Evolutionary conservation across 1,284 basidiomycete genomes (phyloP).

Genomic region (Malassezia pachydermatis): DNA sequence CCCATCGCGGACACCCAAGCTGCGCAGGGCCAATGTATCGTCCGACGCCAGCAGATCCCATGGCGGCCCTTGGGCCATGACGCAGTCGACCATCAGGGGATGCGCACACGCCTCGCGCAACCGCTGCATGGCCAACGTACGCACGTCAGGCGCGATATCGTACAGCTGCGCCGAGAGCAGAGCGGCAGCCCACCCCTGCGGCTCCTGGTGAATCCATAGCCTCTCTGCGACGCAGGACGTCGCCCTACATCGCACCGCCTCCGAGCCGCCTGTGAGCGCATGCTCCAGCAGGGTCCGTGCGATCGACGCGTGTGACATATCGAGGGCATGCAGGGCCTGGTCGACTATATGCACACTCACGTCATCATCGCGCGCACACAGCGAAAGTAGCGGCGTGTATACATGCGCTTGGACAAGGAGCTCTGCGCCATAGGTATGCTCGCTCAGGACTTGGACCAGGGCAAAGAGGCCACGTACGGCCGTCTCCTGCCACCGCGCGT

Average conservation of each 20-base stretch:
- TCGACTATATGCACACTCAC: not conserved
- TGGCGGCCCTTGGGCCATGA: constrained; percentile 86
- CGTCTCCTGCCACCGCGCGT: constrained; percentile 68
- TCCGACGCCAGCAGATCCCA: constrained; percentile 91
- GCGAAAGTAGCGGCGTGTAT: constrained; percentile 86
- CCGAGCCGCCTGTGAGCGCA: constrained; percentile 59
- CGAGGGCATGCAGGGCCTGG: constrained; percentile 51
- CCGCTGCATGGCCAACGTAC: constrained; percentile 75
- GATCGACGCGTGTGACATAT: constrained; percentile 50
- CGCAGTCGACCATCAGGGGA: constrained; percentile 69
- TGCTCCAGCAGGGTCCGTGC: constrained; percentile 65
- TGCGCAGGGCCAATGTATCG: constrained; percentile 70
- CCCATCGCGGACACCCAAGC: constrained; percentile 85
- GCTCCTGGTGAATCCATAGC: constrained; percentile 23
- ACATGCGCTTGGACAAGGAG: constrained; percentile 81
- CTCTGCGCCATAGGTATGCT: constrained; percentile 73
- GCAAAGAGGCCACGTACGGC: constrained; percentile 87
- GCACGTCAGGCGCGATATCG: constrained; percentile 78
- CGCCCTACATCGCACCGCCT: constrained; percentile 61
- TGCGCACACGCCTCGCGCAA: constrained; percentile 81
- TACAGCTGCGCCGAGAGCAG: constrained; percentile 89
- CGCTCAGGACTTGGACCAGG: constrained; percentile 83
- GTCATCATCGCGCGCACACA: constrained; percentile 62
- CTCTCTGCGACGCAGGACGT: constrained; percentile 68
- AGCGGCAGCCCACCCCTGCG: constrained; percentile 35